These are phyloP conservation scores for Cyclotella distinguenda DNA, from an alignment of 108 stramenopile species.

Conservation along the genomic window DNA sequence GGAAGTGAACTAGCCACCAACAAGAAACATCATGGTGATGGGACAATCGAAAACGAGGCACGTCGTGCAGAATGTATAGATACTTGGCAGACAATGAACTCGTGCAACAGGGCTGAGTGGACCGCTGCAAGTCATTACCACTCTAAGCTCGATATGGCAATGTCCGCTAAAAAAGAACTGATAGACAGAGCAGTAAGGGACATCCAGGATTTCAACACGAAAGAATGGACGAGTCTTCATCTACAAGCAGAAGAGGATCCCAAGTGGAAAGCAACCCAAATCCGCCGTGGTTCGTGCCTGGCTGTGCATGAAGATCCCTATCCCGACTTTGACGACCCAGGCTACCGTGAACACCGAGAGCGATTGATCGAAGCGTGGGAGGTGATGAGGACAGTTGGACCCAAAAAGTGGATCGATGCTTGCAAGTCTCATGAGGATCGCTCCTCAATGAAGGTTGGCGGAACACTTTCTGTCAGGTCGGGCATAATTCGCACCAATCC, in stretches of 20 bases:
- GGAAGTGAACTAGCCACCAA: slow-evolving; percentile 24
- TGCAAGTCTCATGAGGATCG: slow-evolving; percentile 47
- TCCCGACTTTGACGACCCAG: slow-evolving; percentile 15
- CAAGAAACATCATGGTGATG: slow-evolving; percentile 24
- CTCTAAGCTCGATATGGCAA: slow-evolving; percentile 16
- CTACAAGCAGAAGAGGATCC: not conserved
- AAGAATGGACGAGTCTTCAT: slow-evolving; percentile 20
- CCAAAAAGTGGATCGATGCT: slow-evolving; percentile 27
- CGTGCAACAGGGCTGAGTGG: slow-evolving; percentile 19
- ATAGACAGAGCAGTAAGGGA: slow-evolving; percentile 23
- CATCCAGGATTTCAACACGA: slow-evolving; percentile 32
- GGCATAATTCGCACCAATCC: slow-evolving; percentile 11
- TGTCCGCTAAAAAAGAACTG: slow-evolving; percentile 4
- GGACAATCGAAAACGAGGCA: slow-evolving; percentile 21
- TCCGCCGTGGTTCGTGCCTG: slow-evolving; percentile 25
- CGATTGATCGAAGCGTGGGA: slow-evolving; percentile 30
- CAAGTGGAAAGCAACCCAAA: slow-evolving; percentile 3
- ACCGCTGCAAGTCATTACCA: slow-evolving; percentile 31
- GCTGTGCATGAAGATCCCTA: slow-evolving; percentile 4
- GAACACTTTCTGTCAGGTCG: not conserved
- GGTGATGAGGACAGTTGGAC: slow-evolving; percentile 21
- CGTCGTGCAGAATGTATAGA: slow-evolving; percentile 34
- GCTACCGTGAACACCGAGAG: slow-evolving; percentile 11
- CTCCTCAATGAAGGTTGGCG: slow-evolving; percentile 7
- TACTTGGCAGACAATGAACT: slow-evolving; percentile 36